Base-by-base conservation (phyloP, 2,329 filamentous ascomycete genomes). In the Trichoderma sp. region DNA sequence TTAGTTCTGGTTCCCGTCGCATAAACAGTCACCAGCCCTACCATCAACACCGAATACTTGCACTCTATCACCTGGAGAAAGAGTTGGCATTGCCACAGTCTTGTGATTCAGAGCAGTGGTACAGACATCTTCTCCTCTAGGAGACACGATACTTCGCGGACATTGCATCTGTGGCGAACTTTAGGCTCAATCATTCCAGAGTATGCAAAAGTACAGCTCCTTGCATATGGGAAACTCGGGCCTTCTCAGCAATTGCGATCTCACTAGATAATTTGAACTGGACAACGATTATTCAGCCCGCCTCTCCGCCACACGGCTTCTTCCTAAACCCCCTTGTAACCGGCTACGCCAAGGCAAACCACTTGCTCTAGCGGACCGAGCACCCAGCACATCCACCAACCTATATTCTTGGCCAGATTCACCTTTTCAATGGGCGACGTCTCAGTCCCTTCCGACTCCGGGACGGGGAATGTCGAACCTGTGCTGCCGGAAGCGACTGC, bases 381-480 rank as follows among this genome's bases (percentile, higher is more conserved):
- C 25, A 65, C 39, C 17, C 17, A 22, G 52, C 63, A 39, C 25
- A 29, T 13, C 52, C 19, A 57, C 25, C 19, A 57, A 29, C 39
- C 27, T 52, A 48, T 42, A 45, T 52, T 48, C 35, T 35, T 35
- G 29, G 19, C 29, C 35, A 39, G 32, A 48, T 39, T 59, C 53
- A 37, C 25, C 54, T 71, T 69, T 59, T 70, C 70, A 74, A 80
- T 80, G 78, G 76, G 77, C 74, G 77, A 78, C 74, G 70, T 73
- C 71, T 72, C 74, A 68, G 68, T 74, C 67, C 57, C 71, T 35
- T 63, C 70, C 53, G 69, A 58, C 50, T 64, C 69, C 59, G 69
- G 68, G 54, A 67, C 68, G 56, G 73, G 71, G 52, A 68, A 70
- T 66, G 61, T 69, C 29, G 64, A 61, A 22, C 64, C 69, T 67